Conservation (phyloP, 805 yeast species). For the Monosporozyma servazzii region DNA sequence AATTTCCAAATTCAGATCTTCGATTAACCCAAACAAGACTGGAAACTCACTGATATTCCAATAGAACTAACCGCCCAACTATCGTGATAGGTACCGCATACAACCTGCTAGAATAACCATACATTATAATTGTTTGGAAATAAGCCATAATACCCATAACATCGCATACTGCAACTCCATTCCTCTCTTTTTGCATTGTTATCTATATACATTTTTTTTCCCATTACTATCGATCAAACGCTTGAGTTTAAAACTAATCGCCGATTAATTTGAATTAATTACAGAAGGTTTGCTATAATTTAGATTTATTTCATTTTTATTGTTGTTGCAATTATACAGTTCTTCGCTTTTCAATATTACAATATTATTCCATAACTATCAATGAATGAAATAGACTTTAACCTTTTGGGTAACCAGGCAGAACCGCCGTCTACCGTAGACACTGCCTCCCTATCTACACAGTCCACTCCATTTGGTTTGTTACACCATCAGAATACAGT, state of each 20-base stretch:
- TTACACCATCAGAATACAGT: slow-evolving; percentile 20
- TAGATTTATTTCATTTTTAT: no score
- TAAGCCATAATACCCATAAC: not conserved
- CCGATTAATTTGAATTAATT: no score
- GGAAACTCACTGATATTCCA: not conserved
- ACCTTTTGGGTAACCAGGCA: not conserved
- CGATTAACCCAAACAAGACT: not conserved
- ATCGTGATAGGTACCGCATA: not conserved
- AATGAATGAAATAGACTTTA: not conserved
- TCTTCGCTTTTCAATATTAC: not conserved
- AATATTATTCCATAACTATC: not conserved
- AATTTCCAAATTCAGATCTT: not conserved
- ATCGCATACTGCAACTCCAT: no score
- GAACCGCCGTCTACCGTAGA: slow-evolving; percentile 1
- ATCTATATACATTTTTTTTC: not conserved
- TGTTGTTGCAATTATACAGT: no score
- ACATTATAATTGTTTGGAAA: not conserved
- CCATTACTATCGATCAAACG: not conserved
- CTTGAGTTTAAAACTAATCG: no score
- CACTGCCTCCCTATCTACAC: not conserved
- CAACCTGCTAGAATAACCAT: not conserved
- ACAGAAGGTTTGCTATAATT: no score
- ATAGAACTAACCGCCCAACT: not conserved
- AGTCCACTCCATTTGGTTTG: slow-evolving; percentile 3
- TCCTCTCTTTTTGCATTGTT: no score